A percentile compares a stretch with the other conserved stretches of the same genome.
phyloP scores from a whole-genome alignment of 1,284 basidiomycete species.

The Hemileccinum hortonii region DNA sequence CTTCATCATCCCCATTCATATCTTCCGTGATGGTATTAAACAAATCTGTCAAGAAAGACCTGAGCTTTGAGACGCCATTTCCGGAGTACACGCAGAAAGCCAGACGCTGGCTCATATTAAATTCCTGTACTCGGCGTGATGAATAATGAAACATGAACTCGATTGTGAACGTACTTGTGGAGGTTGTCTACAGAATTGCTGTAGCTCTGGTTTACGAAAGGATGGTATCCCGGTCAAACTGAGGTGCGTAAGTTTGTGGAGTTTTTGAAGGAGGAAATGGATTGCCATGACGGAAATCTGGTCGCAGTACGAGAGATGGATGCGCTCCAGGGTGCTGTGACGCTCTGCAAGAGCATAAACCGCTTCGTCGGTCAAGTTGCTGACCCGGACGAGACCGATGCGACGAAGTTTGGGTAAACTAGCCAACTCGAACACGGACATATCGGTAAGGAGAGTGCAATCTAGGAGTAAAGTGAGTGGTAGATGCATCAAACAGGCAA shows the following conservation, averaged over 20 bases:
- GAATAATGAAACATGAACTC: background rate
- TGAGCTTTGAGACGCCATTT: conserved; percentile 82
- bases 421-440: conserved; percentile 91
- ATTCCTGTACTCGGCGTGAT: conserved; percentile 60
- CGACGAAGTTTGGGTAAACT: conserved; percentile 88
- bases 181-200: conserved; percentile 86
- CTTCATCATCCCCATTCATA: conserved; percentile 61
- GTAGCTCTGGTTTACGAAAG: conserved; percentile 84
- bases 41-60: conserved; percentile 72
- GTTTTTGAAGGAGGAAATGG: conserved; percentile 84
- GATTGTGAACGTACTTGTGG: conserved; percentile 63
- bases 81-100: conserved; percentile 98
- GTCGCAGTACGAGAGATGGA: conserved; percentile 97
- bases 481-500: background rate
- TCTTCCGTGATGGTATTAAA: conserved; percentile 71
- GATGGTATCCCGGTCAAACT: conserved; percentile 95
- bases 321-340: conserved; percentile 85
- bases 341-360: conserved; percentile 84
- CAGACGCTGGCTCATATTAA: conserved; percentile 87
- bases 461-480: conserved; percentile 45
- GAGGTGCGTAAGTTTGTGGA: conserved; percentile 89
- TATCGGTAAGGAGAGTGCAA: conserved; percentile 87
- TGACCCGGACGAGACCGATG: conserved; percentile 92
- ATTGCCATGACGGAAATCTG: conserved; percentile 91
- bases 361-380: conserved; percentile 90